Conservation (phyloP, 768 basidiomycete species). For the Termitomyces sp. region DNA sequence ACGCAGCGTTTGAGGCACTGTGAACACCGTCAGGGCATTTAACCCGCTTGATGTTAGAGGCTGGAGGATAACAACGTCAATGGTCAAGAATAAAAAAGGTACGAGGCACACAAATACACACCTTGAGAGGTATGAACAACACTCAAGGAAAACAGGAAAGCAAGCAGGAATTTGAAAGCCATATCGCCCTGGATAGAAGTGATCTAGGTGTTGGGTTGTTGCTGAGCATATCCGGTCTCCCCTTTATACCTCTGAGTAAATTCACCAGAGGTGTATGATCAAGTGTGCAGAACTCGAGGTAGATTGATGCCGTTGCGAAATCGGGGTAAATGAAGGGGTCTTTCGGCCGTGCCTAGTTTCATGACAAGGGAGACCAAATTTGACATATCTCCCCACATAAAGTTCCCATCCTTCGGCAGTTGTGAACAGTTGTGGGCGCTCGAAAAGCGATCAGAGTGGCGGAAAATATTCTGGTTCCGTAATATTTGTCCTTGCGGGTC, state of each 20-base stretch:
- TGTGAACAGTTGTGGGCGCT: background rate
- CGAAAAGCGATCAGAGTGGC: background rate
- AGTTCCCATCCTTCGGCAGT: background rate
- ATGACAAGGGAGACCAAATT: background rate
- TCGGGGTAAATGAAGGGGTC: background rate
- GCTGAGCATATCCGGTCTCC: background rate
- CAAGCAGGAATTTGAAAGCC: background rate
- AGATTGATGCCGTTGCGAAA: too few species aligned
- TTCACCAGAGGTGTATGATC: background rate
- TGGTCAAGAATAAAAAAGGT: background rate
- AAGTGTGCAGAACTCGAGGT: background rate
- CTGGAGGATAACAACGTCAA: background rate
- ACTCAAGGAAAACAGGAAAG: background rate
- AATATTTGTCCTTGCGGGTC: background rate
- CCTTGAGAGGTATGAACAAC: background rate
- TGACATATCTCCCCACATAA: background rate
- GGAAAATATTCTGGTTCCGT: background rate
- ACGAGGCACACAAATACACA: background rate
- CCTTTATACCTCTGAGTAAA: background rate
- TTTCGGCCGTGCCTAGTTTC: background rate
- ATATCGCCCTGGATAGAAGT: background rate
- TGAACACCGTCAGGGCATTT: slow-evolving; percentile 3
- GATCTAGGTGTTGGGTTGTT: background rate
- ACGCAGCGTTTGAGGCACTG: background rate
- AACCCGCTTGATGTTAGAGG: background rate